Base-by-base conservation (phyloP, 805 yeast genomes). In the Priceomyces medius region DNA sequence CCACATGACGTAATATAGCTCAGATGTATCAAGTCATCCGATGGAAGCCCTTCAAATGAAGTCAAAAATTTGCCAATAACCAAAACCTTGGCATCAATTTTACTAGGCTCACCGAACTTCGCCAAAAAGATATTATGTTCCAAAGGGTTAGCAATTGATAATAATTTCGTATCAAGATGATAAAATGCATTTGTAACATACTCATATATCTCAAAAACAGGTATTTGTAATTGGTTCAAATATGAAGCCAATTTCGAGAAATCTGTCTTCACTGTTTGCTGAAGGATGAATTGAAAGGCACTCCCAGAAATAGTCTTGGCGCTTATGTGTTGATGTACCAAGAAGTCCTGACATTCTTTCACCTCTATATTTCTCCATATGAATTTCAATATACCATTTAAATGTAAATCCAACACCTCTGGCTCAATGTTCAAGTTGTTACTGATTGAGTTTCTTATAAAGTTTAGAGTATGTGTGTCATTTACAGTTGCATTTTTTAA, bases 141-240 rank as follows among this genome's bases (percentile, higher is more conserved):
- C 35, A 80, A 51, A 1, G 79, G 69, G 48, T 77, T 78, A 0
- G 79, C 73, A 19, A 77, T 51, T 0, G 81, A 54, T 16, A 79
- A 44, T 31, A 66, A 56, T 10, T 53, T 40, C 3, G 39, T 36
- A n/a, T 48, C 35, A 12, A 56, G 26, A n/a, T 37, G 35, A 12
- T 39, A 17, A 12, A 51, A 14, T 2, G 61, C 52, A 1, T 23
- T 20, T 8, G 20, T 17, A 17, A 63, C 38, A 6, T 24, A 34
- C 3, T 54, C 51, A 0, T 54, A 48, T 1, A 79, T 53, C n/a
- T 56, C 54, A 0, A 56, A 44, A 3, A 55, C 24, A 5, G 65
- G 57, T 18, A 42, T 10, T 12, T 10, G 58, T 21, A 29, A 31
- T 28, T 23, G 40, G 26, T 40, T 37, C n/a, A 31, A 39, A 7